A percentile compares a stretch with the other conserved stretches of the same genome.
phyloP scores from a whole-genome alignment of 2,329 filamentous ascomycete genomes.

The Fusarium citri region DNA sequence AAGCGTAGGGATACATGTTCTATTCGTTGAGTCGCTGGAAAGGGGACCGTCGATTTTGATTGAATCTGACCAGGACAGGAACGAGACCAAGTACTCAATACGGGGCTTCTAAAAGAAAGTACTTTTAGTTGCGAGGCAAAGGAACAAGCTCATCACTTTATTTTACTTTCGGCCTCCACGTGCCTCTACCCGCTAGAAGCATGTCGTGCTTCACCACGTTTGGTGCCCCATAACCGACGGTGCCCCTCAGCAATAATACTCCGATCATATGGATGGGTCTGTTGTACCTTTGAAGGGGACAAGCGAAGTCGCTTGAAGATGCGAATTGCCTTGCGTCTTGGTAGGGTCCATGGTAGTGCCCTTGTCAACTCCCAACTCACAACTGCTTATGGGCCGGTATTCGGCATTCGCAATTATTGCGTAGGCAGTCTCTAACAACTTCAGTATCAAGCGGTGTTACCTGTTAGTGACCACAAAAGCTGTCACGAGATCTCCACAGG shows the following conservation, averaged over 20 bases:
- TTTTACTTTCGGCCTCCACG: background rate
- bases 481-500: conserved; percentile 34
- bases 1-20: background rate
- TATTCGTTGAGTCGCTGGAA: background rate
- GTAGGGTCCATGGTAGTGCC: background rate
- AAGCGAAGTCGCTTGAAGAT: background rate
- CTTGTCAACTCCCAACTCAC: background rate
- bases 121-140: background rate
- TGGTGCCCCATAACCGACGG: conserved; percentile 17
- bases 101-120: background rate
- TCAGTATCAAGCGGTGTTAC: background rate
- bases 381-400: no score
- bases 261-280: background rate
- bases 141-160: background rate
- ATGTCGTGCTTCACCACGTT: conserved; percentile 7
- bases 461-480: conserved; percentile 13
- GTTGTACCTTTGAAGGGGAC: background rate
- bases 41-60: background rate
- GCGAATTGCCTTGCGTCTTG: background rate
- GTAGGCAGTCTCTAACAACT: background rate
- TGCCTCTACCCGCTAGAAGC: conserved; percentile 3
- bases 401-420: background rate
- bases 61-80: background rate
- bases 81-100: background rate
- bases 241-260: conserved; percentile 4